Percentiles rank a stretch among this genome's conserved stretches.
Evolutionary conservation across 495 filamentous ascomycete species (phyloP).

Genomic region (Penicillium pulvis): DNA sequence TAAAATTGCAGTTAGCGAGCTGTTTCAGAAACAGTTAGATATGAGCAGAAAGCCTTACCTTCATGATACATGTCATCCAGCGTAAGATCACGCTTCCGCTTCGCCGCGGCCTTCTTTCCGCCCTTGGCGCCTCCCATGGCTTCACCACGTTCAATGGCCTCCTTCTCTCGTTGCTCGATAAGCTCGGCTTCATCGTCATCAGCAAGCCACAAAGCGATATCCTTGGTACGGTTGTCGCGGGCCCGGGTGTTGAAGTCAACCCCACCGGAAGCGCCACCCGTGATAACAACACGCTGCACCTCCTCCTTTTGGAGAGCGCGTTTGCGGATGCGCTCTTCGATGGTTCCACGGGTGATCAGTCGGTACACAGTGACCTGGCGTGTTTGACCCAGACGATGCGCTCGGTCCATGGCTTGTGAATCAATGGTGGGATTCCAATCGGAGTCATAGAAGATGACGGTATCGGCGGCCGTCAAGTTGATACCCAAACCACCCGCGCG

Average conservation of each 20-base stretch:
- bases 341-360: constrained; percentile 94
- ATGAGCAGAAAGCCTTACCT: constrained; percentile 53
- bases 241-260: constrained; percentile 93
- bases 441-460: constrained; percentile 99
- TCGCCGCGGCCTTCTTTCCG: constrained; percentile 57
- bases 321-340: constrained; percentile 98
- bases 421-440: constrained; percentile 99
- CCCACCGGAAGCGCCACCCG: constrained; percentile 76
- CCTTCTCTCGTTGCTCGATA: constrained; percentile 86
- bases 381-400: constrained; percentile 96
- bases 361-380: constrained; percentile 96
- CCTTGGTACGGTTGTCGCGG: constrained; percentile 89
- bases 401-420: constrained; percentile 97
- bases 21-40: neutral
- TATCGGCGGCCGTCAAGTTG: constrained; percentile 89
- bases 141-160: constrained; percentile 64
- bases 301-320: constrained; percentile 98
- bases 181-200: constrained; percentile 92
- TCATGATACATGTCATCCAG: constrained; percentile 99
- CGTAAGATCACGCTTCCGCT: constrained; percentile 75
- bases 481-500: constrained; percentile 97
- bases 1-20: constrained; percentile 22
- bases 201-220: constrained; percentile 95
- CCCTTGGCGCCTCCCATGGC: constrained; percentile 53
- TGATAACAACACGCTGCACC: constrained; percentile 97